These are phyloP conservation scores for Forsythia suspensa DNA, from an alignment of 257 asterid species.

Conservation along the genomic window DNA sequence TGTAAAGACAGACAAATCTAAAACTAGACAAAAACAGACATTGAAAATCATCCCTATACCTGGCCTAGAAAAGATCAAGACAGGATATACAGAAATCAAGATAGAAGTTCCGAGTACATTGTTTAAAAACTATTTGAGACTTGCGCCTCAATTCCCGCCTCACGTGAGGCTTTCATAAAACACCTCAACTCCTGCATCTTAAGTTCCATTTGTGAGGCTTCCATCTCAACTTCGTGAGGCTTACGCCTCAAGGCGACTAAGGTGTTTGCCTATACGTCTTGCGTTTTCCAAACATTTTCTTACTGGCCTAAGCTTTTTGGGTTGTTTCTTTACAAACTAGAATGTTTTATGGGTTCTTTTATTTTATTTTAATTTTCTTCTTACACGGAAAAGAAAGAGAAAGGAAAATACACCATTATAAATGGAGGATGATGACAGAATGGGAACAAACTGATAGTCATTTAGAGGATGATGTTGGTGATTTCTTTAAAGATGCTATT, in stretches of 20 bases:
- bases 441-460: not conserved
- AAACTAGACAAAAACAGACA: not conserved
- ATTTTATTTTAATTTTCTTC: too few relatives aligned
- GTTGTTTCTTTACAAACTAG: not conserved
- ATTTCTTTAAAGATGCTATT: not conserved
- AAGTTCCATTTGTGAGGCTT: not conserved
- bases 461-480: not conserved
- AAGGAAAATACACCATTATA: too few relatives aligned
- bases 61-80: not conserved
- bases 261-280: not conserved
- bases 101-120: not conserved
- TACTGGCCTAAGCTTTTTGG: not conserved
- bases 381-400: too few relatives aligned
- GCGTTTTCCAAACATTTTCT: not conserved
- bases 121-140: not conserved
- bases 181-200: not conserved
- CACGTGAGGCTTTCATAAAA: not conserved
- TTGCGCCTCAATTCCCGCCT: not conserved
- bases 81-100: not conserved
- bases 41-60: not conserved
- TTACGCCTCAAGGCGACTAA: not conserved
- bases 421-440: too few relatives aligned
- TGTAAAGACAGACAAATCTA: not conserved
- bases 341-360: not conserved
- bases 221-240: too few relatives aligned